Conservation (phyloP, 495 filamentous ascomycete genomes). For the Coniosporium apollinis region DNA sequence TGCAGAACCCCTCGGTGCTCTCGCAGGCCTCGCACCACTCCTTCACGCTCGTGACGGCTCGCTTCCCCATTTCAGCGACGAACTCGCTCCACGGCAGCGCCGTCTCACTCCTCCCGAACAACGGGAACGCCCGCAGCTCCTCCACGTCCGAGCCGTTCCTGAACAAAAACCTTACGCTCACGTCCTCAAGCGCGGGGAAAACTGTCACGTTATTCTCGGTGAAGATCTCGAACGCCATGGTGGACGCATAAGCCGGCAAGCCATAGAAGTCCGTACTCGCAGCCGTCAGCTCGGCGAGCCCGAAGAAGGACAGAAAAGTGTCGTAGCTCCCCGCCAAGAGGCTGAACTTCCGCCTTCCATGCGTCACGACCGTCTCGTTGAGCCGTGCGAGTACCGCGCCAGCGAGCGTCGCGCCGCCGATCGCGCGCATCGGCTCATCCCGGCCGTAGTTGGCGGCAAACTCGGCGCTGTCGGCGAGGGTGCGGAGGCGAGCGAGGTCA, state of each 20-base stretch:
- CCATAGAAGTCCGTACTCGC: slow-evolving; percentile 47
- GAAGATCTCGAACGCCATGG: slow-evolving; percentile 60
- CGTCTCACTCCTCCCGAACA: slow-evolving; percentile 40
- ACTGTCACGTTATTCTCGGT: slow-evolving; percentile 33
- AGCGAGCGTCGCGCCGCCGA: slow-evolving; percentile 49
- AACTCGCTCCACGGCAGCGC: slow-evolving; percentile 49
- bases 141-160: slow-evolving; percentile 46
- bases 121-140: slow-evolving; percentile 38
- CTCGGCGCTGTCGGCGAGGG: slow-evolving; percentile 49
- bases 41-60: slow-evolving; percentile 39
- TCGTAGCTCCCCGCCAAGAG: slow-evolving; percentile 56
- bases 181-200: slow-evolving; percentile 37
- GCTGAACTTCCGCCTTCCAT: slow-evolving; percentile 33
- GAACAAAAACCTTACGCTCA: slow-evolving; percentile 62
- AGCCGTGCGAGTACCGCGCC: slow-evolving; percentile 43
- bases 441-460: slow-evolving; percentile 46
- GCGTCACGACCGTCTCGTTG: slow-evolving; percentile 28
- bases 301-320: slow-evolving; percentile 60
- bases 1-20: slow-evolving; percentile 44
- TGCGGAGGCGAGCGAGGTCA: slow-evolving; percentile 37
- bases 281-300: slow-evolving; percentile 40
- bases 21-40: slow-evolving; percentile 58
- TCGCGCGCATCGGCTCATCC: slow-evolving; percentile 39
- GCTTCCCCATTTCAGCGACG: slow-evolving; percentile 35
- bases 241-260: slow-evolving; percentile 49